Evolutionary conservation across 257 asterid genomes (phyloP).

Genomic region (Scutellaria barbata): DNA sequence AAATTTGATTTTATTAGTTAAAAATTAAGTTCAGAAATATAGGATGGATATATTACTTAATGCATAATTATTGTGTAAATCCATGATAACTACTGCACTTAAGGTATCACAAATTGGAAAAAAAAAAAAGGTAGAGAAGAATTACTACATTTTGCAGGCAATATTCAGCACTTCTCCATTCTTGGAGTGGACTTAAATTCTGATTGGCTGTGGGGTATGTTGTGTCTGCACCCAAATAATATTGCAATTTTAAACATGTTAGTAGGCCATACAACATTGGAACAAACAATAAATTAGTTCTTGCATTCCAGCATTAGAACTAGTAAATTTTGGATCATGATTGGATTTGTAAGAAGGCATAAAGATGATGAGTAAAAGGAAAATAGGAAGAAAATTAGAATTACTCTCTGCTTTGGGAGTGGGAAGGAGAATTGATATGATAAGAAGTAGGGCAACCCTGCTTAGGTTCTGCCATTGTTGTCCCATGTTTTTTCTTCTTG

Average conservation of each 20-base stretch:
- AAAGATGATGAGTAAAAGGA: background rate
- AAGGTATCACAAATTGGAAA: no score
- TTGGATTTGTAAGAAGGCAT: no score
- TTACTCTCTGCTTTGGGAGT: conserved; percentile 54
- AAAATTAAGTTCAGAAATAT: no score
- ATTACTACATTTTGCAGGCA: conserved; percentile 60
- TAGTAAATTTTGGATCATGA: no score
- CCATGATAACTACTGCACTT: no score
- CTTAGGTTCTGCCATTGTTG: conserved; percentile 11
- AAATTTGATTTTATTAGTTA: no score
- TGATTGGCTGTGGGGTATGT: conserved; percentile 45
- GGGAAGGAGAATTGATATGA: conserved; percentile 31
- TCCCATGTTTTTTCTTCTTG: conserved; percentile 30
- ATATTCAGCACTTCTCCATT: conserved; percentile 57
- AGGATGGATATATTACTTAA: no score
- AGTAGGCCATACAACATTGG: no score
- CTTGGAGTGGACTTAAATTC: conserved; percentile 51
- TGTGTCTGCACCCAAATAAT: conserved; percentile 41
- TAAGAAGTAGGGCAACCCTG: conserved; percentile 26
- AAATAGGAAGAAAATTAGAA: background rate
- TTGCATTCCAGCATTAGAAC: no score
- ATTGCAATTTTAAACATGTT: background rate
- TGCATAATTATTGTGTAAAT: no score
- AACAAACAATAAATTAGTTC: no score
- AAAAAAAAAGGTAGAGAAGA: background rate